phyloP scores from a whole-genome alignment of 768 basidiomycete species.

The Boletus sp. region DNA sequence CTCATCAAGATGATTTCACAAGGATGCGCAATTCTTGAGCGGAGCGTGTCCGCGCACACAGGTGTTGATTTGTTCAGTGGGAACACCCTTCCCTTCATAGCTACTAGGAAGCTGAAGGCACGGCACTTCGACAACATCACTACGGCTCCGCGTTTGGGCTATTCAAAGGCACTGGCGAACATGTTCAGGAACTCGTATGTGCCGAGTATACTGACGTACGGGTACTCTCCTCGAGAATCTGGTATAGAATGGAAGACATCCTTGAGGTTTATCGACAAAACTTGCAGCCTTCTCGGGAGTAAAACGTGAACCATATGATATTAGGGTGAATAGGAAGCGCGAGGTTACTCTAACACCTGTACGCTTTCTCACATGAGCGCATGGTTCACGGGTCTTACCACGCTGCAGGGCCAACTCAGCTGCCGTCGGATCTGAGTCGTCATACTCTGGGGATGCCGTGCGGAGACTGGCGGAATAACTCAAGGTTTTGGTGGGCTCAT shows the following conservation, averaged over 20 bases:
- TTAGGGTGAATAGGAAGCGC: conserved; percentile 9
- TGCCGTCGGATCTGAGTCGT: conserved; percentile 1
- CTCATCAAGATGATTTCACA: background rate
- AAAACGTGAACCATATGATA: conserved; percentile 8
- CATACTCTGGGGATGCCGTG: background rate
- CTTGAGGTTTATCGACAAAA: background rate
- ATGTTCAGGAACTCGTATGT: background rate
- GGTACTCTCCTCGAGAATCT: too few species aligned
- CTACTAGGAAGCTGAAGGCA: background rate
- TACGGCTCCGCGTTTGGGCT: background rate
- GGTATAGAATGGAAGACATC: background rate
- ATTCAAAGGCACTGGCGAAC: background rate
- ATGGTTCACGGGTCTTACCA: conserved; percentile 13
- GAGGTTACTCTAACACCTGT: conserved; percentile 19
- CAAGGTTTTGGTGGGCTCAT: conserved; percentile 33
- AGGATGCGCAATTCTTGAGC: background rate
- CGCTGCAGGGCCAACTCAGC: conserved; percentile 6
- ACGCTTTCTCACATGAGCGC: conserved; percentile 13
- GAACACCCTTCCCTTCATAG: background rate
- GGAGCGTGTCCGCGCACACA: background rate
- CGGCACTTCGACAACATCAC: background rate
- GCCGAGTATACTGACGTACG: background rate
- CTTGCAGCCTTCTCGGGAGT: background rate
- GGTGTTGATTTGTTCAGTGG: background rate
- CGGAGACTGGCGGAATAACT: conserved; percentile 2